A percentile compares a stretch with the other conserved stretches of the same genome.
Evolutionary conservation across 257 asterid species (phyloP).

Genomic region (Nicotiana benthamiana): DNA sequence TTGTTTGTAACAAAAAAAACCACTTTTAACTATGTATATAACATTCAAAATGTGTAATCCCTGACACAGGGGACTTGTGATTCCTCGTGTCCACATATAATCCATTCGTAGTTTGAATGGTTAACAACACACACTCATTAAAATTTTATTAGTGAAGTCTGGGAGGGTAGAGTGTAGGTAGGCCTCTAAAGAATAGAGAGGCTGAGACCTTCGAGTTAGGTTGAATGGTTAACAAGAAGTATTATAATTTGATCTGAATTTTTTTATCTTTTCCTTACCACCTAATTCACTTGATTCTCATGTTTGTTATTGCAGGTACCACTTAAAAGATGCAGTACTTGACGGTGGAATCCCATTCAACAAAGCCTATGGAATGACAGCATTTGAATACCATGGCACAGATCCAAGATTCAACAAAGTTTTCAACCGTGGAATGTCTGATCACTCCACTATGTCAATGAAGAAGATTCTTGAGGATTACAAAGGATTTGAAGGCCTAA

Average conservation of each 20-base stretch:
- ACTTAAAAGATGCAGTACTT: slow-evolving; percentile 72
- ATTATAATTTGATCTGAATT: neutral
- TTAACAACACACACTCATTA: neutral
- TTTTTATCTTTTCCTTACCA: too few species aligned
- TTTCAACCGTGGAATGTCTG: slow-evolving; percentile 76
- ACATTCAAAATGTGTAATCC: too few species aligned
- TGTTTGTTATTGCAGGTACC: slow-evolving; percentile 41
- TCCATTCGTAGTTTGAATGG: neutral
- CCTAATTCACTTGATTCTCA: too few species aligned
- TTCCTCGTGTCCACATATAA: too few species aligned
- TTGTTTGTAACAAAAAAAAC: too few species aligned
- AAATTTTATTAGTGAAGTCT: too few species aligned
- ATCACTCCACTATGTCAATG: slow-evolving; percentile 62
- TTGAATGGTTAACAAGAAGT: neutral
- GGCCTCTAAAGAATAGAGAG: too few species aligned
- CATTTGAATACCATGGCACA: slow-evolving; percentile 71
- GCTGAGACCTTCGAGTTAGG: too few species aligned
- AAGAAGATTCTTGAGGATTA: slow-evolving; percentile 63
- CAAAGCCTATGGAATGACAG: slow-evolving; percentile 79
- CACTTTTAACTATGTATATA: too few species aligned
- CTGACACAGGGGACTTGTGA: too few species aligned
- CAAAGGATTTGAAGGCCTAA: slow-evolving; percentile 57
- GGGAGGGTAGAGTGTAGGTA: too few species aligned
- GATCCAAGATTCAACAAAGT: slow-evolving; percentile 76
- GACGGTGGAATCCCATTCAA: slow-evolving; percentile 87